These are phyloP conservation scores for Saururus chinensis DNA, from an alignment of 164 flowering plant genomes.

Conservation along the genomic window DNA sequence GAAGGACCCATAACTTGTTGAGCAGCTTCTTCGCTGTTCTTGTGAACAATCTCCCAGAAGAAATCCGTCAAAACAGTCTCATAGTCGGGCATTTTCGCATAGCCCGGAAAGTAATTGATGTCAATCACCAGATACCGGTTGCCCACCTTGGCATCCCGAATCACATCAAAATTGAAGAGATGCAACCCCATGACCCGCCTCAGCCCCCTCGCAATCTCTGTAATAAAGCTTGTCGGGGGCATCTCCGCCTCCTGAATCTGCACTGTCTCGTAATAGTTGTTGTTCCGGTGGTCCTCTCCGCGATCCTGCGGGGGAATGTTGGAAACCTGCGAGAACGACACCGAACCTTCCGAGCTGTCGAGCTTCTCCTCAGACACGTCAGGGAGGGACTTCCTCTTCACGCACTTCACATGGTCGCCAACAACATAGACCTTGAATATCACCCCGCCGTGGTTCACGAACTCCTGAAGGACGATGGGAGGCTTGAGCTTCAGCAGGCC, in stretches of 20 bases:
- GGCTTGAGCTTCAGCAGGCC: conserved; percentile 47
- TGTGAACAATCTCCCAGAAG: conserved; percentile 36
- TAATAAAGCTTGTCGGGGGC: conserved; percentile 55
- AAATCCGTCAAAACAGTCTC: conserved; percentile 72
- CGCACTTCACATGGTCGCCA: conserved; percentile 59
- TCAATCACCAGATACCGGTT: conserved; percentile 65
- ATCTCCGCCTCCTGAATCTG: conserved; percentile 46
- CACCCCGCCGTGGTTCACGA: conserved; percentile 85
- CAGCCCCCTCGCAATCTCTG: conserved; percentile 48
- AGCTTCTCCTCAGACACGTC: conserved; percentile 62
- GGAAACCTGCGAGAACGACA: conserved; percentile 73
- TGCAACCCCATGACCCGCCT: conserved; percentile 37
- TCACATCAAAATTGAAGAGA: conserved; percentile 79
- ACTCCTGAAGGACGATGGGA: conserved; percentile 73
- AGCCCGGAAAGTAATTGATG: conserved; percentile 84
- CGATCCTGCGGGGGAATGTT: conserved; percentile 34
- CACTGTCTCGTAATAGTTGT: conserved; percentile 30
- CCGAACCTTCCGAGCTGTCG: conserved; percentile 27
- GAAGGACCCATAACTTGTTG: no score
- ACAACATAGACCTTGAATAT: conserved; percentile 84
- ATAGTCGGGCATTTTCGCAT: conserved; percentile 75
- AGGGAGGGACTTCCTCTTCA: conserved; percentile 68
- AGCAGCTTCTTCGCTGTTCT: conserved; percentile 7
- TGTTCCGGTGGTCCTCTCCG: conserved; percentile 14
- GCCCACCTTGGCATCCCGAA: conserved; percentile 56